Conservation (phyloP, 441 rosid genomes). For the Codiaeum variegatum region DNA sequence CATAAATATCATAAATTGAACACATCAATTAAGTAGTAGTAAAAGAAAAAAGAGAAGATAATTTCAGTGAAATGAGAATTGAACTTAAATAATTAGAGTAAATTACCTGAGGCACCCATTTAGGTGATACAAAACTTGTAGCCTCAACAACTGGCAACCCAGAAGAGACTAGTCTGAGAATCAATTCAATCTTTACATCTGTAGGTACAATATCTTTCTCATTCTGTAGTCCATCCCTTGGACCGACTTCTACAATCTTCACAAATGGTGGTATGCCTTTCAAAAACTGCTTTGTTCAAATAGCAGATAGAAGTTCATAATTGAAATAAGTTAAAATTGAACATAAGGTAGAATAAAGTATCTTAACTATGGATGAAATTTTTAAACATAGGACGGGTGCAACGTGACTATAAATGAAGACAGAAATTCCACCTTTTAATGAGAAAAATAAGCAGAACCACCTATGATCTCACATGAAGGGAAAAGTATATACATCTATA, state of each 20-base stretch:
- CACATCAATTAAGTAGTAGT: neutral
- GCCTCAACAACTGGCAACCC: constrained; percentile 91
- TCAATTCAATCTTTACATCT: constrained; percentile 76
- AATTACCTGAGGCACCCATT: constrained; percentile 96
- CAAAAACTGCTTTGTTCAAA: constrained; percentile 45
- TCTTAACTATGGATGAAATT: neutral
- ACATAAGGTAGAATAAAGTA: neutral
- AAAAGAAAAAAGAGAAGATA: neutral
- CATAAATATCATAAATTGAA: too few species aligned
- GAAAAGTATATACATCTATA: neutral
- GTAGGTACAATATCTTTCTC: constrained; percentile 86
- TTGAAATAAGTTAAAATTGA: neutral
- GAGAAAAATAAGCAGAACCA: neutral
- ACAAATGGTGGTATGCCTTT: constrained; percentile 70
- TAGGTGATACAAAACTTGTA: constrained; percentile 97
- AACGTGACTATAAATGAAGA: neutral
- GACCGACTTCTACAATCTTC: constrained; percentile 99
- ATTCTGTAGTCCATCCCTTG: constrained; percentile 94
- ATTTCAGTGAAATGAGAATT: neutral
- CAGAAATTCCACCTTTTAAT: neutral
- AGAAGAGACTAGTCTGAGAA: constrained; percentile 63
- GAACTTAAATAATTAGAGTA: neutral
- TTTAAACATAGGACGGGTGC: constrained; percentile 14
- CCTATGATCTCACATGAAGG: constrained; percentile 1
- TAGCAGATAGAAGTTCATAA: constrained; percentile 2